Conservation (phyloP, 768 basidiomycete genomes). For the Brasilioporus rufonigricans region DNA sequence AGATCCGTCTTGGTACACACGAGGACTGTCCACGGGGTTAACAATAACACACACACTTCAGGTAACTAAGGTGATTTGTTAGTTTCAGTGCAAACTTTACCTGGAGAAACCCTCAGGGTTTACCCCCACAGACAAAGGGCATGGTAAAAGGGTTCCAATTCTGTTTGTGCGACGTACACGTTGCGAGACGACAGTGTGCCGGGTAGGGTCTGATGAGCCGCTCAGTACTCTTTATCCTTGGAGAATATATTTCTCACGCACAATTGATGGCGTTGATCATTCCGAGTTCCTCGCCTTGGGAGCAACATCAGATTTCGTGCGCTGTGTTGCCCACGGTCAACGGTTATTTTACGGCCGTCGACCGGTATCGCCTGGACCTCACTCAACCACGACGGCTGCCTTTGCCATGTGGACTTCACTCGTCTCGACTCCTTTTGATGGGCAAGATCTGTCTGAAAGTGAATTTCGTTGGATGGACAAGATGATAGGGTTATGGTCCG, state of each 20-base stretch:
- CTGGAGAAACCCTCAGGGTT: slow-evolving; percentile 58
- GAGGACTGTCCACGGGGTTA: neutral
- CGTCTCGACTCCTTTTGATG: no score
- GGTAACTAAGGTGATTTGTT: slow-evolving; percentile 34
- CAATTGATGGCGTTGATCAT: neutral
- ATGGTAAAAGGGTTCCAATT: slow-evolving; percentile 10
- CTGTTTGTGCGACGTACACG: neutral
- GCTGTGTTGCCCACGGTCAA: slow-evolving; percentile 2
- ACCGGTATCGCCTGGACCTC: slow-evolving; percentile 21
- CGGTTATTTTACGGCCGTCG: slow-evolving; percentile 19
- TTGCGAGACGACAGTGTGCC: neutral
- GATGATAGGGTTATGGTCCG: neutral
- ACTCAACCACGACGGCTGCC: slow-evolving; percentile 15
- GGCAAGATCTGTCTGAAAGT: no score
- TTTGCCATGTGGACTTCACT: neutral
- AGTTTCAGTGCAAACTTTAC: slow-evolving; percentile 29
- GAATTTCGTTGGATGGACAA: no score
- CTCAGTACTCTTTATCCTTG: slow-evolving; percentile 6
- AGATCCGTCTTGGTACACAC: slow-evolving; percentile 5
- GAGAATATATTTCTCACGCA: neutral
- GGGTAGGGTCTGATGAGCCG: neutral
- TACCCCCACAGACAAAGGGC: slow-evolving; percentile 51
- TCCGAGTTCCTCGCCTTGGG: slow-evolving; percentile 16
- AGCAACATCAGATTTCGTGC: neutral
- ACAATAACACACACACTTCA: slow-evolving; percentile 39